phyloP scores from a whole-genome alignment of 2,329 filamentous ascomycete species.

The Aspergillus novoparasiticus region DNA sequence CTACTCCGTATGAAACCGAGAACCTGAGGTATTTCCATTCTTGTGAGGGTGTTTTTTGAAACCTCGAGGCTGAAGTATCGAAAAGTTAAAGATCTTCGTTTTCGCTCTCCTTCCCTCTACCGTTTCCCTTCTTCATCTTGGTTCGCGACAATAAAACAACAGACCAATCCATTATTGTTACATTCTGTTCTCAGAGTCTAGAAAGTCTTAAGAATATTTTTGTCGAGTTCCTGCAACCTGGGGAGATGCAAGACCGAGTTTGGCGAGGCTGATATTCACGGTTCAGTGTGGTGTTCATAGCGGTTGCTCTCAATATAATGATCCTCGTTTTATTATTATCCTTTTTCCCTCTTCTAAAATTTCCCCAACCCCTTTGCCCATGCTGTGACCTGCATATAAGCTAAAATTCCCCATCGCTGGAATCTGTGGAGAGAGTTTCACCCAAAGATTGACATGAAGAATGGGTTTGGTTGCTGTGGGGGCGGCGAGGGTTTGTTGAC shows the following conservation, averaged over 20 bases:
- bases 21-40: background rate
- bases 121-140: background rate
- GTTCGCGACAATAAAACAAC: background rate
- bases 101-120: background rate
- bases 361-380: background rate
- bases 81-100: background rate
- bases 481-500: conserved; percentile 26
- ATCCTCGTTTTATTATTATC: background rate
- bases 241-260: background rate
- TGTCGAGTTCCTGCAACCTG: background rate
- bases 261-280: background rate
- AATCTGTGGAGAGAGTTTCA: conserved; percentile 3
- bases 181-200: background rate
- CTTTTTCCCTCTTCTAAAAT: background rate
- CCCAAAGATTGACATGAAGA: background rate
- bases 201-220: background rate
- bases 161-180: background rate
- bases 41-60: background rate
- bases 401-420: background rate
- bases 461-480: conserved; percentile 26
- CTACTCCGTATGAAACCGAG: background rate
- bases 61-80: background rate
- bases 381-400: background rate
- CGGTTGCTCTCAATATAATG: background rate
- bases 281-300: background rate